Base-by-base conservation (phyloP, 2,329 filamentous ascomycete species). In the Calonectria multiphialidica region DNA sequence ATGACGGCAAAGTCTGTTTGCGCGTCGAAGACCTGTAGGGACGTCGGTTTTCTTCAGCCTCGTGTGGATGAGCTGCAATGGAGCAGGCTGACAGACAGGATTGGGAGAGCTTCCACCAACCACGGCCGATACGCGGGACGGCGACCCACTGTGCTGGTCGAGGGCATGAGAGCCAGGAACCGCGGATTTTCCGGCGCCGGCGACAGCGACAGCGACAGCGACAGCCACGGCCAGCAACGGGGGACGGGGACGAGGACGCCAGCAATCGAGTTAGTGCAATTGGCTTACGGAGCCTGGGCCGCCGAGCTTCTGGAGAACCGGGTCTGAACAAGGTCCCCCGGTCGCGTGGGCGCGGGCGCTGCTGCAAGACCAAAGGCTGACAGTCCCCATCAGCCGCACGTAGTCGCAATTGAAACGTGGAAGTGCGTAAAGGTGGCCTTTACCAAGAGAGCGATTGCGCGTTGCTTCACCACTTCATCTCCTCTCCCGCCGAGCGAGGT, bases 21-120 rank as follows among this genome's bases (percentile, higher is more conserved):
- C 53, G 53, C 40, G 66, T 62, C 21, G 42, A 49, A 53, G n/a
- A 25, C 10, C 63, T 68, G 63, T 49, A 44, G 49, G 21, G 33
- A 35, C 45, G 65, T 23, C 45, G 53, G 45, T 50, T 62, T 79
- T 78, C 76, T 72, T 76, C 74, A 77, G 76, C 74, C 75, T 77
- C 76, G 74, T 68, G 74, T 72, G 62, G 50, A 63, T 21, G 40
- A 68, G 65, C 57, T 64, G 42, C 57, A 35, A 37, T 50, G 28
- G 55, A 61, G 28, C 53, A 57, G 55, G 71, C 69, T 76, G 75
- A 77, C 77, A 75, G 75, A 23, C 21, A 28, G 10, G 49, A 37
- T 28, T 59, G 53, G 53, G 33, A 7, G 66, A 68, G 66, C 53
- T 68, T 42, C 66, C 33, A 59, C 53, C 53, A 59, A 59, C 53